phyloP scores from a whole-genome alignment of 78 protist genomes.

The Dictyostelium discoideum region dicty_2.7 NC_007091.3:1778001-1778500 shows the following conservation, averaged over 20 bases:
- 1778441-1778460: too few relatives aligned
- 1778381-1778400: too few relatives aligned
- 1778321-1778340: not conserved
- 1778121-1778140: slow-evolving; percentile 71
- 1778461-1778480: too few relatives aligned
- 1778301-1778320: not conserved
- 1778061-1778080: slow-evolving; percentile 34
- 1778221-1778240: not conserved
- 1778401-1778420: too few relatives aligned
- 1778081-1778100: slow-evolving; percentile 49
- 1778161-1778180: too few relatives aligned
- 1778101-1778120: slow-evolving; percentile 72
- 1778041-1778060: slow-evolving; percentile 3
- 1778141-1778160: slow-evolving; percentile 67
- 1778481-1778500: too few relatives aligned
- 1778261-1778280: too few relatives aligned
- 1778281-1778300: not conserved
- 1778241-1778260: not conserved
- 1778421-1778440: too few relatives aligned
- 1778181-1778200: not conserved
- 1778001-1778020: slow-evolving; percentile 61
- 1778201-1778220: not conserved
- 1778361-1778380: too few relatives aligned
- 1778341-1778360: too few relatives aligned
- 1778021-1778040: not conserved